These are phyloP conservation scores for Globomyces pollinis-pini DNA, from an alignment of 192 early-diverging fungal species.

Conservation along the genomic window DNA sequence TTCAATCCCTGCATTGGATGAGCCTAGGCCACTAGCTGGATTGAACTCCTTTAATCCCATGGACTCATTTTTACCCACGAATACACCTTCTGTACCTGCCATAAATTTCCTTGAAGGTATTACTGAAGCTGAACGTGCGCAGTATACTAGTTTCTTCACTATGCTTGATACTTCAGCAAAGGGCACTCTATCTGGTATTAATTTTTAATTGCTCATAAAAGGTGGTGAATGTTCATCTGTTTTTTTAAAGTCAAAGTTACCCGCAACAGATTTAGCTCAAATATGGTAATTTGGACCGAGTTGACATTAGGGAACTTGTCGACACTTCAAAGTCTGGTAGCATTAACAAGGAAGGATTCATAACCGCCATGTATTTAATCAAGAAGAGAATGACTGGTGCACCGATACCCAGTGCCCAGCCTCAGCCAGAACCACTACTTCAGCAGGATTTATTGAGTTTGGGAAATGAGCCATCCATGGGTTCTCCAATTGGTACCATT, in stretches of 20 bases:
- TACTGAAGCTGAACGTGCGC: constrained; percentile 47
- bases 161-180: constrained; percentile 52
- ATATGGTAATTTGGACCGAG: too few relatives aligned
- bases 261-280: constrained; percentile 56
- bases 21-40: neutral
- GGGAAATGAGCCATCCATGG: neutral
- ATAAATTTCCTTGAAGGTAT: constrained; percentile 12
- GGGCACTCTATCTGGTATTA: constrained; percentile 61
- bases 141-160: constrained; percentile 70
- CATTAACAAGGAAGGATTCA: constrained; percentile 41
- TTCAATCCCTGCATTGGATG: constrained; percentile 41
- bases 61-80: neutral
- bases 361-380: constrained; percentile 39
- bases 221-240: constrained; percentile 70
- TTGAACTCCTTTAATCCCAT: constrained; percentile 4
- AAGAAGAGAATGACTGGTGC: constrained; percentile 25
- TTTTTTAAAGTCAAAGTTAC: constrained; percentile 72
- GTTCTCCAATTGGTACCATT: neutral
- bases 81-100: neutral
- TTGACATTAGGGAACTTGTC: constrained; percentile 29
- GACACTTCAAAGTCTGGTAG: constrained; percentile 25
- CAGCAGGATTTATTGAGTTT: neutral
- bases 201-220: constrained; percentile 12
- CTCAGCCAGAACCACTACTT: constrained; percentile 49
- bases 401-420: constrained; percentile 36